phyloP scores from a whole-genome alignment of 257 asterid genomes.

The Jaltomata sinuosa region DNA sequence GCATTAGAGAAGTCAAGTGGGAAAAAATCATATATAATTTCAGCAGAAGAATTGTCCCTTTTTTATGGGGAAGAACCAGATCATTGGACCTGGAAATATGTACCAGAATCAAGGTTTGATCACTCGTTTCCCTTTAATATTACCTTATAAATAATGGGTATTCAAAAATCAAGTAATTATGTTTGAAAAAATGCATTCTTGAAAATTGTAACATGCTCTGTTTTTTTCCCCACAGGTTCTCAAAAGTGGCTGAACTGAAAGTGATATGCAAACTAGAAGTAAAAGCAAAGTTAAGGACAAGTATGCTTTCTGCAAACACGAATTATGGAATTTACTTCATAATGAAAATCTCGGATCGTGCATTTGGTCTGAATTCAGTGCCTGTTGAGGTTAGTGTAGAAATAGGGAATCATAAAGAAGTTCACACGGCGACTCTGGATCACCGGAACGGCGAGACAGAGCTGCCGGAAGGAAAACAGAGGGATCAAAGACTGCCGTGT shows the following conservation, averaged over 20 bases:
- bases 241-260: conserved; percentile 19
- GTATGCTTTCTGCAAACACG: conserved; percentile 13
- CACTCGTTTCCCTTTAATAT: background rate
- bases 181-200: background rate
- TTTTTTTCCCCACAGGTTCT: conserved; percentile 7
- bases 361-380: conserved; percentile 22
- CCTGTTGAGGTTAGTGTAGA: conserved; percentile 14
- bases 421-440: conserved; percentile 2
- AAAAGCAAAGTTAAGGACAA: conserved; percentile 8
- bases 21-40: conserved; percentile 13
- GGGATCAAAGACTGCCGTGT: background rate
- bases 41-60: conserved; percentile 15
- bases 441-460: background rate
- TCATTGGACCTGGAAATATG: conserved; percentile 24
- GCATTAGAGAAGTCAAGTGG: conserved; percentile 23
- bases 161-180: background rate
- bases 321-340: conserved; percentile 22
- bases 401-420: background rate
- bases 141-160: background rate
- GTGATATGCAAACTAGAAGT: conserved; percentile 10
- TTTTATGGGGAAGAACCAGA: background rate
- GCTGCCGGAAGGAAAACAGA: background rate
- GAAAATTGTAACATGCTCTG: background rate
- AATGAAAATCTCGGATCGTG: conserved; percentile 6
- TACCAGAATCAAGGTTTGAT: conserved; percentile 16